A percentile compares a stretch with the other conserved stretches of the same genome.
Conservation (phyloP, 345 rosid species). For the Eucalyptus regnans region DNA sequence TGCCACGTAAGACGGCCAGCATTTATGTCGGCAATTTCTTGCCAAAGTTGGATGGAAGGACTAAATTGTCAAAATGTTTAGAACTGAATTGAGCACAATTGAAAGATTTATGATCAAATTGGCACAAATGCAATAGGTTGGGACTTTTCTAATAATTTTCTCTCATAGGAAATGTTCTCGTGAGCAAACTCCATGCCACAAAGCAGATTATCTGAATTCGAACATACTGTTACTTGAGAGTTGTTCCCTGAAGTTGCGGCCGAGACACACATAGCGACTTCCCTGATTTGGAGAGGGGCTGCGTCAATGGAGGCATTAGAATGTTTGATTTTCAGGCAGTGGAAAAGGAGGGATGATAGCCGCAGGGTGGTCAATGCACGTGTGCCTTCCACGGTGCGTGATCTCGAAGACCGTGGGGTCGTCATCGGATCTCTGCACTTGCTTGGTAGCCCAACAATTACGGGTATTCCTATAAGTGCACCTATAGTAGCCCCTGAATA, state of each 20-base stretch:
- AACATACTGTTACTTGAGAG: neutral
- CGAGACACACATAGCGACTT: neutral
- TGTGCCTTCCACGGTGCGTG: constrained; percentile 10
- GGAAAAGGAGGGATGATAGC: neutral
- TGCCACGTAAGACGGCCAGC: accelerated
- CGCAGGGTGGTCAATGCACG: neutral
- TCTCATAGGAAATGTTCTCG: neutral
- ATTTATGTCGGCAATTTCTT: accelerated
- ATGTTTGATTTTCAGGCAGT: neutral
- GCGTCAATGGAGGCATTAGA: neutral
- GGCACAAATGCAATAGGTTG: accelerated
- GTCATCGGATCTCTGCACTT: constrained; percentile 17
- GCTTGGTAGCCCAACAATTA: constrained; percentile 17
- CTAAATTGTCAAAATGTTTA: neutral
- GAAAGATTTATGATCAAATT: neutral
- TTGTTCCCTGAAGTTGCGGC: constrained; percentile 2
- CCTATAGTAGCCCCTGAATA: constrained; percentile 6
- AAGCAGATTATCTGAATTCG: neutral
- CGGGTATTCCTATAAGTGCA: constrained; percentile 1
- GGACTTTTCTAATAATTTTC: accelerated
- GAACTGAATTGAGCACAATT: accelerated
- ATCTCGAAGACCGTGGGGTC: constrained; percentile 16
- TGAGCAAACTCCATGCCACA: neutral
- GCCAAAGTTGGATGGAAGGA: accelerated
- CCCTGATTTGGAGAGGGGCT: neutral